A percentile compares a stretch with the other conserved stretches of the same genome.
phyloP scores from a whole-genome alignment of 2,329 filamentous ascomycete species.

The Curvularia spicifera region DNA sequence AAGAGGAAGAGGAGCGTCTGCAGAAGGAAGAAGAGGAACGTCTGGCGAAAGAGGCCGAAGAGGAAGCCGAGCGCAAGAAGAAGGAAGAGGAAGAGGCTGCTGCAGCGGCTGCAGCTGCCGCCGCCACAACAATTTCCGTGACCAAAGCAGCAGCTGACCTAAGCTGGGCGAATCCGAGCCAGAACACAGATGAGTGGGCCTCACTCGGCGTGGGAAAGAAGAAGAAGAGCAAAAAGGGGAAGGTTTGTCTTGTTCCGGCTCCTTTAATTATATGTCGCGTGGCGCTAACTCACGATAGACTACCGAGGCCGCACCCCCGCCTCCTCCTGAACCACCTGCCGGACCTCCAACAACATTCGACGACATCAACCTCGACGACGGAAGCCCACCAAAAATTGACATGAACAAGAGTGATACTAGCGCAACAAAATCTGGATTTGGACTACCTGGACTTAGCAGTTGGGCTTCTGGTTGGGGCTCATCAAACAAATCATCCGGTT shows the following conservation, averaged over 20 bases:
- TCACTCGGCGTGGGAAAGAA: slow-evolving; percentile 38
- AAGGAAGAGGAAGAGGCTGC: slow-evolving; percentile 46
- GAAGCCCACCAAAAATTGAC: slow-evolving; percentile 54
- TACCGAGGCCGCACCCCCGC: slow-evolving; percentile 36
- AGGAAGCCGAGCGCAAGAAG: slow-evolving; percentile 48
- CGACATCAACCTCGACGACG: slow-evolving; percentile 55
- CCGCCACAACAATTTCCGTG: slow-evolving; percentile 36
- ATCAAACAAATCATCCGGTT: slow-evolving; percentile 30
- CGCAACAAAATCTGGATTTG: slow-evolving; percentile 34
- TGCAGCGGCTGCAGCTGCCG: slow-evolving; percentile 38
- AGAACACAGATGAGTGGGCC: slow-evolving; percentile 41
- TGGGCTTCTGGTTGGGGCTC: slow-evolving; percentile 40
- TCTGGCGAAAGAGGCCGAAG: slow-evolving; percentile 48
- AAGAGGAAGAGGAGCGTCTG: slow-evolving; percentile 47
- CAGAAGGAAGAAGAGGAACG: slow-evolving; percentile 42
- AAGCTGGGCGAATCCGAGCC: slow-evolving; percentile 39
- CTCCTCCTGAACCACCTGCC: slow-evolving; percentile 39
- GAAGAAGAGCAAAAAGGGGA: slow-evolving; percentile 51
- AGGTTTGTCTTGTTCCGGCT: slow-evolving; percentile 45
- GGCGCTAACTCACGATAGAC: slow-evolving; percentile 40
- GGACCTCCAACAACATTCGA: slow-evolving; percentile 53
- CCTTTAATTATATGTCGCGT: slow-evolving; percentile 36
- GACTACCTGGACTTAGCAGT: slow-evolving; percentile 29
- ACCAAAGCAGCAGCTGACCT: slow-evolving; percentile 33
- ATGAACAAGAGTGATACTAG: slow-evolving; percentile 52